Conservation (phyloP, 768 basidiomycete species). For the Agaricus blazei region DNA sequence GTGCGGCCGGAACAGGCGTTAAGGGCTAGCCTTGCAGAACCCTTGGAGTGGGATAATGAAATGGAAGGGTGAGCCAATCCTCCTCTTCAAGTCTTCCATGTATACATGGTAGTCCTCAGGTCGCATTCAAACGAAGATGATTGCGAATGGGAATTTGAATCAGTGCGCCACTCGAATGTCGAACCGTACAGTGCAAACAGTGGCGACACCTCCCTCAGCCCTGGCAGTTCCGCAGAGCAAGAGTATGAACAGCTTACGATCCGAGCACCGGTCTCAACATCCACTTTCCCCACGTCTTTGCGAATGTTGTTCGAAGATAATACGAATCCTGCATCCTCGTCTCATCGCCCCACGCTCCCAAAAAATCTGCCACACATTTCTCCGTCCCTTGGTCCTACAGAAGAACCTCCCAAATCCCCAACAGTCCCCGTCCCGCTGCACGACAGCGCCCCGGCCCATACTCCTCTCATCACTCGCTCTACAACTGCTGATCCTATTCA, state of each 20-base stretch:
- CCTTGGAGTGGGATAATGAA: constrained; percentile 68
- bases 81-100: not conserved
- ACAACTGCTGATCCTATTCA: not conserved
- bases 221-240: constrained; percentile 15
- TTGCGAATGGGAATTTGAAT: constrained; percentile 74
- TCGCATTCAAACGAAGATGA: constrained; percentile 26
- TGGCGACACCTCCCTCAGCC: constrained; percentile 20
- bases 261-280: constrained; percentile 39
- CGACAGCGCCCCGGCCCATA: not conserved
- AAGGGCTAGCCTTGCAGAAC: constrained; percentile 71
- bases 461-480: not conserved
- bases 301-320: constrained; percentile 74
- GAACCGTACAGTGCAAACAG: constrained; percentile 6
- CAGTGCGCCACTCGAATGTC: constrained; percentile 40
- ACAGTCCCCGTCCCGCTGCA: not conserved
- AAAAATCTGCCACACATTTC: not conserved
- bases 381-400: not conserved
- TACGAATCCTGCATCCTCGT: constrained; percentile 27
- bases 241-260: constrained; percentile 30
- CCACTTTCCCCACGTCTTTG: constrained; percentile 67
- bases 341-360: constrained; percentile 35
- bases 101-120: not conserved
- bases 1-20: constrained; percentile 70
- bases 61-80: constrained; percentile 33
- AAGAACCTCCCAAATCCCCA: constrained; percentile 2